Evolutionary conservation across 1,139 yeast genomes (phyloP), one percentile per base, ranked within the genome.

Genomic region (Saccharomyces hybrid): DNA sequence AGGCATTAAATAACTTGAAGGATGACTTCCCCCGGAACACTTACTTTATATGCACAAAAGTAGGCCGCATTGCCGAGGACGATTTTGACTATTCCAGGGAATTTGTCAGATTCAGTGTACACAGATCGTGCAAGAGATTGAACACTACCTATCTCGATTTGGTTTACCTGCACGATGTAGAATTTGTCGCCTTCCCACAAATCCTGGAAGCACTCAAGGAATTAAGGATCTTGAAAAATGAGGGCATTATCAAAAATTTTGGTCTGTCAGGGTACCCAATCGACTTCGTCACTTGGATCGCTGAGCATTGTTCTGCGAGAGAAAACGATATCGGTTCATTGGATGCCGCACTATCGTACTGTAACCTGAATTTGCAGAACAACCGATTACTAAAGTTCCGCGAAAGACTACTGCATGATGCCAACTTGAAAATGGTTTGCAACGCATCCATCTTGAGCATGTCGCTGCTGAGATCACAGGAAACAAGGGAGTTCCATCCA

Each of bases 251-350:
- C 48, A 74, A 72, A 49, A 75, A 83, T 62, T 79, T 90, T 56
- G 98, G 98, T 5, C 73, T 90, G 48, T 83, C 95, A 8, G 98
- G 97, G 0, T 90, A 89, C 66, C 97, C 97, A 0, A 83, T 91
- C 25, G 82, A 81, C 23, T 84, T 80, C 56, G 73, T 91, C 51
- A 77, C 78, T 59, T 65, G 77, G 50, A 72, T 84, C 26, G 81
- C 86, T 0, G 57, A 58, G 16, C 61, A 57, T 28, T 75, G 79
- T 52, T 67, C 65, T 2, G 34, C 14, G 34, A 70, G 71, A 6
- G 76, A 77, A 16, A 62, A 61, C 31, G 55, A 60, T 31, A 59
- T 71, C 61, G 69, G 77, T 56, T 60, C 86, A 78, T 70, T 91
- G 56, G 97, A 91, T 68, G 82, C 85, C 1, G 78, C 90, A 2